phyloP scores from a whole-genome alignment of 345 rosid species.

The Dovyalis caffra region DNA sequence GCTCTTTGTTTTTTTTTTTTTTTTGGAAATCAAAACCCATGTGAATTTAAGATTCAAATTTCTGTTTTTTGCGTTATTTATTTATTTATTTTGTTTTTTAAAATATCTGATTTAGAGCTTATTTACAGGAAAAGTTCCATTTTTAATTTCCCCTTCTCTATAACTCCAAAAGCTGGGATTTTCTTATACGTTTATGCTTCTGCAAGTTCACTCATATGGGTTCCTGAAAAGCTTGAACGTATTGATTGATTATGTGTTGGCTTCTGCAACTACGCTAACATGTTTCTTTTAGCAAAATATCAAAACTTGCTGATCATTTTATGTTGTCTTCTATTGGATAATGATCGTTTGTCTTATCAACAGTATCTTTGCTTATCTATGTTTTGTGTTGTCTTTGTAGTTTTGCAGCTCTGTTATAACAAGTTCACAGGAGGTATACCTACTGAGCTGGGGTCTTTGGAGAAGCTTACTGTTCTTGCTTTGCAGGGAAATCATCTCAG shows the following conservation, averaged over 20 bases:
- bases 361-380: slow-evolving; percentile 6
- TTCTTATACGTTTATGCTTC: neutral
- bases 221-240: neutral
- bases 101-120: neutral
- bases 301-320: neutral
- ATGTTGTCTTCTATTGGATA: neutral
- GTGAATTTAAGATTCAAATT: no score
- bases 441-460: slow-evolving; percentile 64
- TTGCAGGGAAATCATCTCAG: slow-evolving; percentile 73
- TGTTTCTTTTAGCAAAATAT: neutral
- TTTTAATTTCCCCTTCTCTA: neutral
- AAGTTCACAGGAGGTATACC: slow-evolving; percentile 79
- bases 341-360: neutral
- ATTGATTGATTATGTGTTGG: neutral
- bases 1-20: neutral
- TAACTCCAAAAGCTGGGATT: neutral
- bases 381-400: slow-evolving; percentile 34
- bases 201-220: neutral
- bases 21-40: neutral
- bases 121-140: neutral
- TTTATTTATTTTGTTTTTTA: neutral
- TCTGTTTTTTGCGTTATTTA: neutral
- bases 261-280: neutral
- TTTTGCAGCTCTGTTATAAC: slow-evolving; percentile 87
- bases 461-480: slow-evolving; percentile 72